Evolutionary conservation across 768 basidiomycete genomes (phyloP), one percentile per base, ranked within the genome.

Genomic region (Tricholoma sp.): DNA sequence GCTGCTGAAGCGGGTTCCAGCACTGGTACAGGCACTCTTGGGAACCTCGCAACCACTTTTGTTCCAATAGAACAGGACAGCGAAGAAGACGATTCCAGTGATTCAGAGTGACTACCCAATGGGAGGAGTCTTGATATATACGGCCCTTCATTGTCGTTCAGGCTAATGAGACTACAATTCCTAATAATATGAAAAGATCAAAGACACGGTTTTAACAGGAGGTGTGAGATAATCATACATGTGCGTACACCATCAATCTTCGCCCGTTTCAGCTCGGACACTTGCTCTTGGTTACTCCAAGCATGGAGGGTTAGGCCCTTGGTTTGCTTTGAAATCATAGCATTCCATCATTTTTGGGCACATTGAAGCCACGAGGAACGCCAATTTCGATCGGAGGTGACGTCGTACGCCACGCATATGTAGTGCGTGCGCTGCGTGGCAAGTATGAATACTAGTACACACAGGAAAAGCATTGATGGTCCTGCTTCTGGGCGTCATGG

Each of bases 1-100:
- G 16, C 57, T 31, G 50, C 61, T 39, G 68, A 64, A 56, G 66
- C 69, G 22, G 73, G 73, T 24, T 64, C 72, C 14, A 76, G 73
- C 58, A 72, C 62, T 35, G 67, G 65, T 0, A 66, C 69, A 18
- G 72, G 68, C 34, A 69, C 69, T 16, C 59, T 64, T 29, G 54
- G 46, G 39, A 14, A 47, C n/a, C 19, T 56, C 41, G 55, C 46
- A 54, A 34, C n/a, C 22, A 53, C 34, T 31, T 32, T 54, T 37
- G 29, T 39, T 24, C 54, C 53, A 19, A 56, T 32, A 11, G 55
- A 58, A 14, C 61, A 61, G 11, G 60, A 59, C 31, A 60, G 52
- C 32, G 53, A 62, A 21, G 57, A 57, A 43, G 63, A 61, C 24
- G 57, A 57, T 31, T 63, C 60, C 6, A 57, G 57, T 11, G 62